These are phyloP conservation scores for Ganoderma resinaceum DNA, from an alignment of 1,284 basidiomycete species.

Conservation along the genomic window DNA sequence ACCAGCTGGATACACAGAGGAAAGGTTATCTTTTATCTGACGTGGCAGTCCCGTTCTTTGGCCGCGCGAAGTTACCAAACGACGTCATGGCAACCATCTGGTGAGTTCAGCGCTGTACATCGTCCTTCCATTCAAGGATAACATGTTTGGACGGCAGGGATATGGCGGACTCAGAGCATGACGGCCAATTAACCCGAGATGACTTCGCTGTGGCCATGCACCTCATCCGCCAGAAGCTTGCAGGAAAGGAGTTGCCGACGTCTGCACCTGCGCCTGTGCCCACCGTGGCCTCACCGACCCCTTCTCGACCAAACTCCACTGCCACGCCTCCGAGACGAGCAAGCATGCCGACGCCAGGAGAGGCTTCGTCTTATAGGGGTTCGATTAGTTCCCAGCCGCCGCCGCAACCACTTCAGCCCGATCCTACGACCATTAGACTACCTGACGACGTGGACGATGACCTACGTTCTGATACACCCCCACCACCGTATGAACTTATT, in stretches of 20 bases:
- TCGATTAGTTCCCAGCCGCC: neutral
- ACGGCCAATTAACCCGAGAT: conserved; percentile 88
- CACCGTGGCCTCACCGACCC: conserved; percentile 2
- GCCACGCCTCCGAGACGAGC: conserved; percentile 4
- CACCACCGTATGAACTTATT: conserved; percentile 34
- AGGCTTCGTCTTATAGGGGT: neutral
- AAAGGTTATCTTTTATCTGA: conserved; percentile 91
- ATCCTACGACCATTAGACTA: conserved; percentile 19
- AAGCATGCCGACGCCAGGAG: neutral
- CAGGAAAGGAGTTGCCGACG: conserved; percentile 80
- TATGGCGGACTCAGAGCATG: conserved; percentile 88
- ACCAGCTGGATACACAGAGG: conserved; percentile 78
- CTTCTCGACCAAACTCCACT: conserved; percentile 1
- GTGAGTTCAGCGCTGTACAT: conserved; percentile 53
- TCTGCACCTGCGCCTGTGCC: conserved; percentile 5
- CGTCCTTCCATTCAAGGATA: neutral
- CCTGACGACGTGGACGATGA: conserved; percentile 19
- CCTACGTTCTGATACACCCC: conserved; percentile 32
- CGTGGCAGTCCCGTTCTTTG: conserved; percentile 94
- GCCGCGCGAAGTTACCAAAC: conserved; percentile 88
- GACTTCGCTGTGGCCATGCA: conserved; percentile 98
- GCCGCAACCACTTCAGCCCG: neutral
- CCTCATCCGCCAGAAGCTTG: conserved; percentile 88
- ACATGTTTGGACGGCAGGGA: conserved; percentile 68
- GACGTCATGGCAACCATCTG: conserved; percentile 90